Conservation (phyloP, 2,329 filamentous ascomycete genomes). For the Clathrospora elynae region DNA sequence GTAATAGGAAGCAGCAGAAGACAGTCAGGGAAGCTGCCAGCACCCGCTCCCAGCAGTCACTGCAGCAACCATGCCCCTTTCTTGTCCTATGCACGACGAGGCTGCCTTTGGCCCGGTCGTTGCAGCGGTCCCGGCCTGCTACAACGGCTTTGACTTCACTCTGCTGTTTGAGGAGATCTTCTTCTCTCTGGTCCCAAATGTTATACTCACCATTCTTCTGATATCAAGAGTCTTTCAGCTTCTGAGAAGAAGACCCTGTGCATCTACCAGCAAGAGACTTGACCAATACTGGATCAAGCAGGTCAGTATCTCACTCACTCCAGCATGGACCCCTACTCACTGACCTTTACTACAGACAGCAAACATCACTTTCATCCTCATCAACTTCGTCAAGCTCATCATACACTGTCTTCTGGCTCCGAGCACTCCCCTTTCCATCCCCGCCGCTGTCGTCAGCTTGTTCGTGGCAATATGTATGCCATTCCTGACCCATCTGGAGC, state of each 20-base stretch:
- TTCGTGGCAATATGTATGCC: constrained; percentile 1
- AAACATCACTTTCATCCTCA: neutral
- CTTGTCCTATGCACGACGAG: constrained; percentile 4
- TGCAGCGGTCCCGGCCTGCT: constrained; percentile 8
- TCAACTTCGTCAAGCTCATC: neutral
- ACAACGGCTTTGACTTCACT: constrained; percentile 27
- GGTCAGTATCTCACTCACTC: neutral
- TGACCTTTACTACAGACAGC: neutral
- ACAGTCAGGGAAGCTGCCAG: neutral
- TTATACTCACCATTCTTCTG: constrained; percentile 9
- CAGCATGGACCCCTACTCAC: neutral
- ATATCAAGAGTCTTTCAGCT: neutral
- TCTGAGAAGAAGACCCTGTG: neutral
- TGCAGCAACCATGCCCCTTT: constrained; percentile 3
- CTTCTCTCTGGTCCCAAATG: constrained; percentile 22
- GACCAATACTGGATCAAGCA: neutral
- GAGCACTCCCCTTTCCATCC: neutral
- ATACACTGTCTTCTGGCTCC: neutral
- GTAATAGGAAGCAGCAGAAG: constrained; percentile 1
- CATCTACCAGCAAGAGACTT: neutral
- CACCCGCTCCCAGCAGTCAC: constrained; percentile 1
- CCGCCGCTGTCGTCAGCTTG: neutral
- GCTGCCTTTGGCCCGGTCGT: constrained; percentile 14
- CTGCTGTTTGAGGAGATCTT: constrained; percentile 29
- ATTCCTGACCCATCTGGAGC: constrained; percentile 1